Evolutionary conservation across 1,284 basidiomycete genomes (phyloP).

Genomic region (Vanrija pseudolonga): DNA sequence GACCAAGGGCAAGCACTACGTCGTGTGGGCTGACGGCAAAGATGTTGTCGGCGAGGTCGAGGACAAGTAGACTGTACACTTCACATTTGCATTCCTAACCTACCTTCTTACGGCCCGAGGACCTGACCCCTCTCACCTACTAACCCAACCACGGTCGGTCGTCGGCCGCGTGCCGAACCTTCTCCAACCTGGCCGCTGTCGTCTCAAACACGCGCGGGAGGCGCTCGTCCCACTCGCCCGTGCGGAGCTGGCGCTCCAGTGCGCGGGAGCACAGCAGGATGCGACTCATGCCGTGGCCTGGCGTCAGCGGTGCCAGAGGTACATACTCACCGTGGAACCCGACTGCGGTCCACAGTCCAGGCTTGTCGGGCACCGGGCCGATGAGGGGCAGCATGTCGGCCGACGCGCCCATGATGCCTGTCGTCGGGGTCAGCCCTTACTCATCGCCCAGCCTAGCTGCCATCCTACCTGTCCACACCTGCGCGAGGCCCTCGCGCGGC

Average conservation of each 20-base stretch:
- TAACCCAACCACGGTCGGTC: too few species aligned
- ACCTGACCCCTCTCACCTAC: too few species aligned
- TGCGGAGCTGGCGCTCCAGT: constrained; percentile 18
- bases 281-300: constrained; percentile 20
- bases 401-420: constrained; percentile 26
- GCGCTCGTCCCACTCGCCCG: constrained; percentile 19
- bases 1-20: constrained; percentile 18
- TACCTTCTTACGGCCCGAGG: too few species aligned
- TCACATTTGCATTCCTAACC: too few species aligned
- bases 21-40: constrained; percentile 39
- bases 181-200: too few species aligned
- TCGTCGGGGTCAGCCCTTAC: constrained; percentile 20
- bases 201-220: constrained; percentile 1
- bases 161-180: too few species aligned
- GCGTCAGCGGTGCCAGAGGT: background rate
- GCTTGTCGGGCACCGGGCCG: constrained; percentile 20
- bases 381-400: constrained; percentile 29
- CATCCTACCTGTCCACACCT: constrained; percentile 26
- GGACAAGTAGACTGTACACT: background rate
- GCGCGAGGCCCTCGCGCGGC: constrained; percentile 23
- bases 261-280: constrained; percentile 20
- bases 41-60: constrained; percentile 15
- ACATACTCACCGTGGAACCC: constrained; percentile 5
- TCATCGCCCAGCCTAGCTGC: too few species aligned
- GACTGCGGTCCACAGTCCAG: constrained; percentile 13